Conservation (phyloP, 768 basidiomycete species). For the Hortiboletus campestris region DNA sequence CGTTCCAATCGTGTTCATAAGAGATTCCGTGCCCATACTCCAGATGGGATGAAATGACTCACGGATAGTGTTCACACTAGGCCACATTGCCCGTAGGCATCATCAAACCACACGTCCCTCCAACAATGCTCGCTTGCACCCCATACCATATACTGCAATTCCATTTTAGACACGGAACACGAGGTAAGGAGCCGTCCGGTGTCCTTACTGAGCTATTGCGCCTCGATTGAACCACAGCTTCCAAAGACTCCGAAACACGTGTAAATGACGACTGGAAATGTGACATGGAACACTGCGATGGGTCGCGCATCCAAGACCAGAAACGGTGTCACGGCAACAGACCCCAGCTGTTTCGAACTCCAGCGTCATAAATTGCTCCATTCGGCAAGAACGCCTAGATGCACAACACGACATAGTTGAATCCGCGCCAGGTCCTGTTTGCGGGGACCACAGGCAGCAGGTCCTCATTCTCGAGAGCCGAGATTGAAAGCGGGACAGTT, state of each 20-base stretch:
- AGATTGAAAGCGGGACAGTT: constrained; percentile 14
- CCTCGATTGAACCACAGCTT: constrained; percentile 70
- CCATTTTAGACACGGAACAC: constrained; percentile 13
- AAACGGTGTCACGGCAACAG: constrained; percentile 61
- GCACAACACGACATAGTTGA: constrained; percentile 68
- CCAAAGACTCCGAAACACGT: constrained; percentile 81
- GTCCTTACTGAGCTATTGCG: constrained; percentile 63
- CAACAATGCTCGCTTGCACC: constrained; percentile 80
- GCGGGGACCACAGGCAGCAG: constrained; percentile 63
- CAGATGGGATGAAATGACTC: constrained; percentile 25
- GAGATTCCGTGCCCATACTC: neutral
- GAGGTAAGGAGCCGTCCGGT: constrained; percentile 26
- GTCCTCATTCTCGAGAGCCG: constrained; percentile 58
- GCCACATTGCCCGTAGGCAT: constrained; percentile 75
- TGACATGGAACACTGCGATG: constrained; percentile 74
- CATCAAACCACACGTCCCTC: constrained; percentile 73
- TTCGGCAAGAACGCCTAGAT: constrained; percentile 14
- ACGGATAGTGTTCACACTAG: constrained; percentile 66
- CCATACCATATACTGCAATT: constrained; percentile 67
- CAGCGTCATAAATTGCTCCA: neutral
- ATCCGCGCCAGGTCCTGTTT: constrained; percentile 62
- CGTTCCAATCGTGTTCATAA: constrained; percentile 4
- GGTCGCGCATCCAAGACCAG: constrained; percentile 76
- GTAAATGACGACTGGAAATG: constrained; percentile 71
- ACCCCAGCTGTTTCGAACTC: constrained; percentile 54